phyloP scores from a whole-genome alignment of 2,329 filamentous ascomycete species.

The Daldinia sp. region DNA sequence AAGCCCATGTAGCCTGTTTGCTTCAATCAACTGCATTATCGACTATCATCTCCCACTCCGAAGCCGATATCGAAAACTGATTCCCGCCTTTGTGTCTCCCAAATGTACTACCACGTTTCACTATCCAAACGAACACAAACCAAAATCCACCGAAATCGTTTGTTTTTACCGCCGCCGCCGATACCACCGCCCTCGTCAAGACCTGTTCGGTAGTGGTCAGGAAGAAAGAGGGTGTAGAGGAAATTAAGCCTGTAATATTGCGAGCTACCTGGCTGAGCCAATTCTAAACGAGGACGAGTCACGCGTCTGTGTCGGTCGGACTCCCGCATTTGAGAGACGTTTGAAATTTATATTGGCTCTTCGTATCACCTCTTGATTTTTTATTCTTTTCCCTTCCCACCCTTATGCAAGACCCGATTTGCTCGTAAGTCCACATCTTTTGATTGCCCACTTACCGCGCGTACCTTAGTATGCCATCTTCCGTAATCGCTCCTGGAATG shows the following conservation, averaged over 20 bases:
- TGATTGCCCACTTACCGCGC: constrained; percentile 35
- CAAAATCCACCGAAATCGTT: constrained; percentile 35
- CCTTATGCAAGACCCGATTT: constrained; percentile 47
- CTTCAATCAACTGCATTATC: constrained; percentile 28
- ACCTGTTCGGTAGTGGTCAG: constrained; percentile 23
- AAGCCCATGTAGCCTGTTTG: constrained; percentile 33
- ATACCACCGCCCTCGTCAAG: constrained; percentile 25
- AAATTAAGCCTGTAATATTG: constrained; percentile 31
- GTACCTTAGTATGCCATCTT: constrained; percentile 30
- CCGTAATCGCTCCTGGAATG: constrained; percentile 24
- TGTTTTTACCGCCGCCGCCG: constrained; percentile 21
- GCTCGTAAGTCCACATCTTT: constrained; percentile 41
- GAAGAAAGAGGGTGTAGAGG: constrained; percentile 35
- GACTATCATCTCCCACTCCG: constrained; percentile 13
- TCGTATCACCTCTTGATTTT: constrained; percentile 29
- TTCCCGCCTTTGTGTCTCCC: constrained; percentile 33
- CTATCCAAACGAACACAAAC: constrained; percentile 38
- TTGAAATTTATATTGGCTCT: constrained; percentile 35
- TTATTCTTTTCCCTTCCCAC: constrained; percentile 34
- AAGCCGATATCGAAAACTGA: constrained; percentile 32
- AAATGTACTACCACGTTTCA: constrained; percentile 47
- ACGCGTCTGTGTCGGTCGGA: constrained; percentile 32
- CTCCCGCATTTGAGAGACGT: constrained; percentile 33
- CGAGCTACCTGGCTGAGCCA: constrained; percentile 19
- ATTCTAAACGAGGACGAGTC: constrained; percentile 24